These are phyloP conservation scores for Phyllosticta citrichinensis DNA, from an alignment of 2,329 filamentous ascomycete genomes.

Conservation along the genomic window DNA sequence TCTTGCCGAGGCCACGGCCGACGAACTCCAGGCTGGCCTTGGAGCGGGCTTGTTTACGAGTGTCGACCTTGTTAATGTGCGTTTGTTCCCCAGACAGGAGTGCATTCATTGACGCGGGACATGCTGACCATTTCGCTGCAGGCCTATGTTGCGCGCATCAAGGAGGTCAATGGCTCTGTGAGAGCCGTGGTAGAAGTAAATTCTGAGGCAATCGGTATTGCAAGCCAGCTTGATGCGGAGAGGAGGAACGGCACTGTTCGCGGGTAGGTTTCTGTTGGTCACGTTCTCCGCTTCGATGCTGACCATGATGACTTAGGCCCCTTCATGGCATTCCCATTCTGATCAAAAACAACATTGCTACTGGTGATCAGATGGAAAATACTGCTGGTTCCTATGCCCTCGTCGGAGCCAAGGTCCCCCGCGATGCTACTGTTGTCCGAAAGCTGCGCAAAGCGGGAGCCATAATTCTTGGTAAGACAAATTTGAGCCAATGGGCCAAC, in stretches of 20 bases:
- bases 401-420: conserved; percentile 45
- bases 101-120: conserved; percentile 10
- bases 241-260: conserved; percentile 36
- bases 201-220: conserved; percentile 43
- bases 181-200: conserved; percentile 47
- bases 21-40: conserved; percentile 42
- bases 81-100: background rate
- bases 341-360: conserved; percentile 60
- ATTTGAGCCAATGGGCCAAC: conserved; percentile 56
- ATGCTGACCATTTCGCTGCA: conserved; percentile 14
- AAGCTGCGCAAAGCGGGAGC: conserved; percentile 53
- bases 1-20: conserved; percentile 42
- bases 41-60: conserved; percentile 43
- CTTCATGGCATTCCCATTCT: conserved; percentile 56
- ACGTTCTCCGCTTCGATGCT: background rate
- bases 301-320: conserved; percentile 27
- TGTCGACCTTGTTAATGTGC: conserved; percentile 43
- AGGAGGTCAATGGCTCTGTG: conserved; percentile 43
- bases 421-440: conserved; percentile 48
- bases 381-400: conserved; percentile 56
- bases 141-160: conserved; percentile 43
- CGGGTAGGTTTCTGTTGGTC: conserved; percentile 24
- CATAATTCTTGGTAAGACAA: conserved; percentile 57
- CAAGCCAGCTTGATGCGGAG: conserved; percentile 38
- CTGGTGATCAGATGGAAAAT: conserved; percentile 52